Conservation (phyloP, 2,329 filamentous ascomycete species). For the Stagonosporopsis rhizophila region DNA sequence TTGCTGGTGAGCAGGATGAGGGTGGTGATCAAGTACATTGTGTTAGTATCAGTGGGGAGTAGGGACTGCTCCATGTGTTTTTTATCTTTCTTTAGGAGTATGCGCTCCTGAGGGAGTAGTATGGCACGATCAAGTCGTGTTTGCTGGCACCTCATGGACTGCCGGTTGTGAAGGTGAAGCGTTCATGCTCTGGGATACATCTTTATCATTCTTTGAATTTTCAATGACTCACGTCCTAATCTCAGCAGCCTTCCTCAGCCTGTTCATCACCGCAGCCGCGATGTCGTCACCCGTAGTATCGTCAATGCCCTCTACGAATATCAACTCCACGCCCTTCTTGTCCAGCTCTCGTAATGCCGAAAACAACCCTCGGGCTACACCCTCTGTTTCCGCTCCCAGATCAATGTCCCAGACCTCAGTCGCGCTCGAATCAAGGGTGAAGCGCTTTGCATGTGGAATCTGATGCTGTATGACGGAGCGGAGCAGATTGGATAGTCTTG, state of each 20-base stretch:
- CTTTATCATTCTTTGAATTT: neutral
- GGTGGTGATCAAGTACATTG: neutral
- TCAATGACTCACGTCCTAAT: conserved; percentile 17
- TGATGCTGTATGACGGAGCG: conserved; percentile 46
- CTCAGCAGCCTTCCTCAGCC: conserved; percentile 58
- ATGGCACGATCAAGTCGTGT: neutral
- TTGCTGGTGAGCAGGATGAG: neutral
- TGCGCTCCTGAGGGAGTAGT: neutral
- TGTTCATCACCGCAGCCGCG: conserved; percentile 71
- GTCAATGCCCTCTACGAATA: conserved; percentile 87
- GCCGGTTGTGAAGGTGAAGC: neutral
- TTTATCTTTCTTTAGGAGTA: too few species aligned
- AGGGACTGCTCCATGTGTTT: neutral
- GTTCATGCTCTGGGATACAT: neutral
- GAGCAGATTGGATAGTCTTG: conserved; percentile 40
- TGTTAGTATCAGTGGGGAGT: neutral
- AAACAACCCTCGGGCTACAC: conserved; percentile 87
- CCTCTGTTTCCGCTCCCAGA: conserved; percentile 72
- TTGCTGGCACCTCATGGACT: neutral
- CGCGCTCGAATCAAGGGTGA: conserved; percentile 16
- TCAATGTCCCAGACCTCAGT: conserved; percentile 69
- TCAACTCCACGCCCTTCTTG: conserved; percentile 76
- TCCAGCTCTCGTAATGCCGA: conserved; percentile 87
- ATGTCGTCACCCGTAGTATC: conserved; percentile 75
- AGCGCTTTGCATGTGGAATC: conserved; percentile 37